These are phyloP conservation scores for Rhodotorula sp. DNA, from an alignment of 1,284 basidiomycete species.

Conservation along the genomic window DNA sequence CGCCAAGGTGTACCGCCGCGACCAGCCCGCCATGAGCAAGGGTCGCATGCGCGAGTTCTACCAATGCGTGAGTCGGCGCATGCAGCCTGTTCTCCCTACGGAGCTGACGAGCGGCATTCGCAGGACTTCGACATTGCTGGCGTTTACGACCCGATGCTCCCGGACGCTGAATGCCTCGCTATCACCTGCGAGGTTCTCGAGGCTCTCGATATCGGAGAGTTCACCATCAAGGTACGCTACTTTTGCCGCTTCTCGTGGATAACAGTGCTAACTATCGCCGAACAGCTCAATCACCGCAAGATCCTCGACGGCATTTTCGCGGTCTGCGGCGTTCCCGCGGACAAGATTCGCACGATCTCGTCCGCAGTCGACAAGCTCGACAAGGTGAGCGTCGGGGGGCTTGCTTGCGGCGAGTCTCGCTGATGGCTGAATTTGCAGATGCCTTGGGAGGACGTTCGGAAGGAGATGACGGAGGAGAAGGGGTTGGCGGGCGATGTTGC, in stretches of 20 bases:
- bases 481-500: slow-evolving; percentile 78
- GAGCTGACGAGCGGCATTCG: slow-evolving; percentile 9
- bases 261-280: slow-evolving; percentile 1
- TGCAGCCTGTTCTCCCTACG: no score
- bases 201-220: slow-evolving; percentile 84
- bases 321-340: slow-evolving; percentile 87
- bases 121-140: slow-evolving; percentile 98
- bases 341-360: slow-evolving; percentile 91
- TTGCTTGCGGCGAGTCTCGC: neutral
- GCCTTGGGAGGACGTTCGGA: slow-evolving; percentile 87
- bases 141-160: slow-evolving; percentile 91
- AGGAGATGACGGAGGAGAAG: slow-evolving; percentile 96
- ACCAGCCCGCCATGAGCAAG: slow-evolving; percentile 97
- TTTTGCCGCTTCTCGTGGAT: neutral
- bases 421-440: slow-evolving; percentile 52
- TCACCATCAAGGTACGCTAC: slow-evolving; percentile 76
- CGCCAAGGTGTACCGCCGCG: slow-evolving; percentile 94
- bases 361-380: slow-evolving; percentile 98
- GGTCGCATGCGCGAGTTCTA: slow-evolving; percentile 98
- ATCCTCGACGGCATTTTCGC: slow-evolving; percentile 96
- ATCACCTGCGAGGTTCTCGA: slow-evolving; percentile 78
- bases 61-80: slow-evolving; percentile 70
- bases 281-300: slow-evolving; percentile 89
- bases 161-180: slow-evolving; percentile 87
- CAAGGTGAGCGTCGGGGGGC: slow-evolving; percentile 60